Evolutionary conservation across 2,329 filamentous ascomycete genomes (phyloP).

Genomic region (Metarhizium humberi): DNA sequence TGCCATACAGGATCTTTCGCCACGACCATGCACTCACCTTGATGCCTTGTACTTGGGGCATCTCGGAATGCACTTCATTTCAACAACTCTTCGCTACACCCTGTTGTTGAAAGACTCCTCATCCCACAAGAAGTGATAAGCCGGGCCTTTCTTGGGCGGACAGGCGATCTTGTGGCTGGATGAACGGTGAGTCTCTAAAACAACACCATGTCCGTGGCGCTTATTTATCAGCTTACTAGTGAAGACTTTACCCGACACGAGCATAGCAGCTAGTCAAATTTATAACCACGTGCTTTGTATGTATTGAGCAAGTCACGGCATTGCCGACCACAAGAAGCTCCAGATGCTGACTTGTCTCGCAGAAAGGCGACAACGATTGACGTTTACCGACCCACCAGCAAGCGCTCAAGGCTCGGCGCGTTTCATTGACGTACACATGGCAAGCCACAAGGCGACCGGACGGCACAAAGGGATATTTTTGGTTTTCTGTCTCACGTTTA

Average conservation of each 20-base stretch:
- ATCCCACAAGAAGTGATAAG: too few species aligned
- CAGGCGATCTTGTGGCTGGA: too few species aligned
- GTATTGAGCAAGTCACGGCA: neutral
- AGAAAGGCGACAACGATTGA: neutral
- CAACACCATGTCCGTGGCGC: too few species aligned
- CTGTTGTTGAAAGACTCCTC: too few species aligned
- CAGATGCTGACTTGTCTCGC: neutral
- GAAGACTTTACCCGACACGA: too few species aligned
- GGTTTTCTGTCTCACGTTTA: conserved; percentile 10
- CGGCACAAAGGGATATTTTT: conserved; percentile 10
- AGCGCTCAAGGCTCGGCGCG: conserved; percentile 18
- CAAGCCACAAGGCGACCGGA: conserved; percentile 17
- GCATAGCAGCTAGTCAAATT: too few species aligned
- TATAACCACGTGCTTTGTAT: neutral
- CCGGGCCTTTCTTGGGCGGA: too few species aligned
- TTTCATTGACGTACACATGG: conserved; percentile 29
- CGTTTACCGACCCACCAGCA: conserved; percentile 17
- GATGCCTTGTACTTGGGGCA: too few species aligned
- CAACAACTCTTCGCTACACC: neutral
- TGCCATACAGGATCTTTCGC: neutral
- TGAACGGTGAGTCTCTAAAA: too few species aligned
- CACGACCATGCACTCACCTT: neutral
- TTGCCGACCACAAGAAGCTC: neutral
- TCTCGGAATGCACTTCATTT: neutral
- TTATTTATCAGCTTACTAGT: too few species aligned